Evolutionary conservation across 108 stramenopile genomes (phyloP), one percentile per base, ranked within the genome.

Genomic region (Pseudonitzschia multistriata): DNA sequence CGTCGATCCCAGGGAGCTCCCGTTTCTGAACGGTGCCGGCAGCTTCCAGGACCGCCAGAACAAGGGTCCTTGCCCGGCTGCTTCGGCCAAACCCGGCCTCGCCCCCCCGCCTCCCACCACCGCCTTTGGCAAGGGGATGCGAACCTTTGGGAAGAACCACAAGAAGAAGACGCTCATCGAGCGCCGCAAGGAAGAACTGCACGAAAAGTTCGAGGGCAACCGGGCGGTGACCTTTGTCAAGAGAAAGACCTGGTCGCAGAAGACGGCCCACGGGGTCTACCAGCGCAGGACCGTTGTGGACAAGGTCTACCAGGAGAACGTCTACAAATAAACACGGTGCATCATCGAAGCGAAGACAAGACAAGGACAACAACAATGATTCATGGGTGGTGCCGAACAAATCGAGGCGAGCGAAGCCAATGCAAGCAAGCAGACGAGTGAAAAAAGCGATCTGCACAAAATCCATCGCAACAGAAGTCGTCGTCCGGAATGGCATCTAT

Each of bases 231-330:
- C 34, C 17, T 77, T 78, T 71, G 63, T 76, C 66, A 79, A 83
- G 34, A 83, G 76, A 48, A 56, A 68, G 13, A 67, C 71, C 63
- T 83, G 82, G 82, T 40, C 52, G 22, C 62, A 66, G 13, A 66
- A 72, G 45, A 35, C 57, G 29, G 21, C 49, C 17, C 61, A 74
- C 47, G 82, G 82, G 2, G 49, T 14, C 28, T 83, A 83, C 70
- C 72, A 79, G 49, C 79, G 75, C 63, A 79, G 64, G 52, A 56
- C 78, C 25, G 71, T 76, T 31, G 52, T 83, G 57, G 76, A 76
- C 22, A 28, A 49, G 50, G 25, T 52, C 25, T 52, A 52, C 22
- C 21, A 52, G 50, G 21, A 25, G 24, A n/a, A n/a, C n/a, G n/a
- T n/a, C n/a, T n/a, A n/a, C n/a, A n/a, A n/a, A n/a, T n/a, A n/a